phyloP scores from a whole-genome alignment of 2,329 filamentous ascomycete species.

The Verticillium isaacii region DNA sequence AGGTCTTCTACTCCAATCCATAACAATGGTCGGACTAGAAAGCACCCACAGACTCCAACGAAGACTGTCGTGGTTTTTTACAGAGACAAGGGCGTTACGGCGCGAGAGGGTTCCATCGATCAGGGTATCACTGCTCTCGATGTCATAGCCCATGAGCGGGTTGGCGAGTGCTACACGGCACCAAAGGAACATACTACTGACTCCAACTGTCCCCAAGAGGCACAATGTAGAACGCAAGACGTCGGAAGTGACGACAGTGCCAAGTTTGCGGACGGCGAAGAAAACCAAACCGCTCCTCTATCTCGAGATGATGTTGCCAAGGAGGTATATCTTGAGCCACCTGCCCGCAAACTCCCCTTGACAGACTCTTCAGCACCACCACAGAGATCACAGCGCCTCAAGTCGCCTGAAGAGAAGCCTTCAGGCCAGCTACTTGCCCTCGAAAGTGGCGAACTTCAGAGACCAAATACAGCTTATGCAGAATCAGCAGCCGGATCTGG shows the following conservation, averaged over 20 bases:
- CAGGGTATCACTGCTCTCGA: not conserved
- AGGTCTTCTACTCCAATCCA: not conserved
- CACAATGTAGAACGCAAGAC: not conserved
- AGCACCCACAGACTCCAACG: not conserved
- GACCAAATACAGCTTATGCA: not conserved
- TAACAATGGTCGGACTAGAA: not conserved
- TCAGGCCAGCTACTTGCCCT: not conserved
- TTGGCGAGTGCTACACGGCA: not conserved
- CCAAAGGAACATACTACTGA: not conserved
- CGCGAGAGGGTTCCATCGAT: not conserved
- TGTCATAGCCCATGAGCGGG: constrained; percentile 5
- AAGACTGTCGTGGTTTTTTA: constrained; percentile 10
- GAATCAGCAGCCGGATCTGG: not conserved
- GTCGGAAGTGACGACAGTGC: not conserved
- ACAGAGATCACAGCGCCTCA: not conserved
- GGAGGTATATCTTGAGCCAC: not conserved
- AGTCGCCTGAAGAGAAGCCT: not conserved
- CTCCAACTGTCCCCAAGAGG: not conserved
- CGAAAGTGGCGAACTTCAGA: too few relatives aligned
- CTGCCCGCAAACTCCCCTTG: not conserved
- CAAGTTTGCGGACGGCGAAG: not conserved
- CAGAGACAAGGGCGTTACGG: constrained; percentile 13
- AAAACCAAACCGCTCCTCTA: not conserved
- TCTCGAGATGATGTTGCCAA: not conserved
- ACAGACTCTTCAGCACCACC: not conserved